phyloP scores from a whole-genome alignment of 768 basidiomycete species.

The Sarcomyxa edulis region DNA sequence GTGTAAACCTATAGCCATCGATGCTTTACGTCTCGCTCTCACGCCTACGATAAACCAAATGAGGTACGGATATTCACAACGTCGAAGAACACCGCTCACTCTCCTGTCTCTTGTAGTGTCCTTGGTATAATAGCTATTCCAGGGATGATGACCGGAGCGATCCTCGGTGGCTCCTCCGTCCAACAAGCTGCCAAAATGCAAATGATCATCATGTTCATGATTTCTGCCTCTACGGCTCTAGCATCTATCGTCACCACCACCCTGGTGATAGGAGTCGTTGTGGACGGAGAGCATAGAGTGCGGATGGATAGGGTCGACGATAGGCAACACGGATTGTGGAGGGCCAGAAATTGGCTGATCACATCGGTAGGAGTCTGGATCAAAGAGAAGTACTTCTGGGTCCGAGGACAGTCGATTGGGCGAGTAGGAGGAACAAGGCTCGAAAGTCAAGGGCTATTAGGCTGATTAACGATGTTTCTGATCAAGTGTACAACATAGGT shows the following conservation, averaged over 20 bases:
- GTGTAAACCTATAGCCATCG: slow-evolving; percentile 70
- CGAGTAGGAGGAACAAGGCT: no score
- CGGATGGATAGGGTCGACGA: slow-evolving; percentile 58
- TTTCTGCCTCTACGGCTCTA: slow-evolving; percentile 70
- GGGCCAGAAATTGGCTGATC: slow-evolving; percentile 13
- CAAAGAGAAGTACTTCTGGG: no score
- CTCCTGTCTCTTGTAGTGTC: slow-evolving; percentile 36
- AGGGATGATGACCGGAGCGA: slow-evolving; percentile 91
- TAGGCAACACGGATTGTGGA: slow-evolving; percentile 20
- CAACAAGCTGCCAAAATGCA: slow-evolving; percentile 83
- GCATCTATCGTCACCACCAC: slow-evolving; percentile 62
- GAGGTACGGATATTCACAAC: slow-evolving; percentile 43
- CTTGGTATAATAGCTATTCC: slow-evolving; percentile 76
- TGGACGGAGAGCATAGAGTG: slow-evolving; percentile 65
- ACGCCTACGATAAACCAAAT: slow-evolving; percentile 83
- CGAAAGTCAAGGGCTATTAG: no score
- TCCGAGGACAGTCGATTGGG: no score
- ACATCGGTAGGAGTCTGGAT: no score
- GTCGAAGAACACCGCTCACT: background rate
- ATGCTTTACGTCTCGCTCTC: slow-evolving; percentile 75
- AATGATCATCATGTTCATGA: slow-evolving; percentile 96
- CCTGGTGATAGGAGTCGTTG: slow-evolving; percentile 52
- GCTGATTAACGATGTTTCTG: no score
- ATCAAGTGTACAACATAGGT: no score
- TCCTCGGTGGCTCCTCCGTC: slow-evolving; percentile 81